These are phyloP conservation scores for Chlorophyllum brunneum DNA, from an alignment of 768 basidiomycete species.

Conservation along the genomic window DNA sequence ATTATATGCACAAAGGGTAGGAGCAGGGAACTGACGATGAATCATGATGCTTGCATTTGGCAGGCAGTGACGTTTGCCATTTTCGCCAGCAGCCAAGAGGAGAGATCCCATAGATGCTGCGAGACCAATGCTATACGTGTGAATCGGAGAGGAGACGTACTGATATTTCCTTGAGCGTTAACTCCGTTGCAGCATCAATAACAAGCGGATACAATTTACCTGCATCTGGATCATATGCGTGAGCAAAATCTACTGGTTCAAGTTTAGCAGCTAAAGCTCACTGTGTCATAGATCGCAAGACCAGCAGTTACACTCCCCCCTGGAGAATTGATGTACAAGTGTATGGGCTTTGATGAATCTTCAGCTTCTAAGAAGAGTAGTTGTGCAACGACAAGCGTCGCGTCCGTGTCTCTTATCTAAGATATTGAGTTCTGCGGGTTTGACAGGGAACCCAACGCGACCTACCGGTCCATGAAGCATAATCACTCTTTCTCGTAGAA, in stretches of 20 bases:
- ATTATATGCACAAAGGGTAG: slow-evolving; percentile 10
- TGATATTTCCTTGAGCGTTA: slow-evolving; percentile 24
- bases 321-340: slow-evolving; percentile 95
- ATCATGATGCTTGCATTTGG: slow-evolving; percentile 98
- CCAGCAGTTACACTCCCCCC: slow-evolving; percentile 96
- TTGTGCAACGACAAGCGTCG: slow-evolving; percentile 86
- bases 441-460: slow-evolving; percentile 12
- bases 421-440: slow-evolving; percentile 10
- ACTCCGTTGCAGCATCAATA: slow-evolving; percentile 14
- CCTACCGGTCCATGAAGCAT: slow-evolving; percentile 91
- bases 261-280: slow-evolving; percentile 32
- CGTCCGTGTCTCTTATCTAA: slow-evolving; percentile 87
- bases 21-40: slow-evolving; percentile 61
- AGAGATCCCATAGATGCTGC: slow-evolving; percentile 97
- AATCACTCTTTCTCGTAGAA: slow-evolving; percentile 90
- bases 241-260: not conserved
- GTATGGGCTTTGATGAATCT: slow-evolving; percentile 90
- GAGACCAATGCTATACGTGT: slow-evolving; percentile 94
- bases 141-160: slow-evolving; percentile 94
- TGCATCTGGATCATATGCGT: slow-evolving; percentile 50
- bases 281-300: slow-evolving; percentile 96
- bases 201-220: slow-evolving; percentile 34
- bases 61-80: slow-evolving; percentile 86
- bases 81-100: slow-evolving; percentile 86
- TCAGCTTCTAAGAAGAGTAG: slow-evolving; percentile 95